Evolutionary conservation across 345 rosid genomes (phyloP).

Genomic region (Euphorbia lathyris): DNA sequence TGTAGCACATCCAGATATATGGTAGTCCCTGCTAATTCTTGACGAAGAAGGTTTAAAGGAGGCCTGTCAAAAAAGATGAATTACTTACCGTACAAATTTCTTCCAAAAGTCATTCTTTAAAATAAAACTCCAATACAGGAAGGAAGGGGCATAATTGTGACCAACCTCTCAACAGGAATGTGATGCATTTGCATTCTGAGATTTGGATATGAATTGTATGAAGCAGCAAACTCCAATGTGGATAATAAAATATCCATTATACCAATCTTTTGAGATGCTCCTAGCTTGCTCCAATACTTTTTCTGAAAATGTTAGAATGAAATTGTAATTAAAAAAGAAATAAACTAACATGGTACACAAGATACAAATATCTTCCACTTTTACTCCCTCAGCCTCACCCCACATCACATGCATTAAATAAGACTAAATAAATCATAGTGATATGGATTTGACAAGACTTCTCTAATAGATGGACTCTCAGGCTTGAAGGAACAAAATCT

Average conservation of each 20-base stretch:
- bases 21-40: slow-evolving; percentile 80
- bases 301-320: slow-evolving; percentile 48
- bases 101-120: slow-evolving; percentile 2
- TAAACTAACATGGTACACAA: neutral
- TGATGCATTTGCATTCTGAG: slow-evolving; percentile 82
- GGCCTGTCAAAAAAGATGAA: slow-evolving; percentile 55
- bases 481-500: neutral
- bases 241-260: slow-evolving; percentile 85
- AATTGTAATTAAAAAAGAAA: slow-evolving; percentile 7
- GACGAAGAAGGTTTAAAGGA: slow-evolving; percentile 88
- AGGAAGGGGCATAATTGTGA: neutral
- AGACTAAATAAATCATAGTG: neutral
- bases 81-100: slow-evolving; percentile 8
- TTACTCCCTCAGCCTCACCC: neutral
- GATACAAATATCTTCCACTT: neutral
- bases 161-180: slow-evolving; percentile 76
- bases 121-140: neutral
- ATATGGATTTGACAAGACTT: neutral
- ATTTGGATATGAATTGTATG: slow-evolving; percentile 80
- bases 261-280: slow-evolving; percentile 67
- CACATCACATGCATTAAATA: neutral
- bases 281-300: slow-evolving; percentile 88
- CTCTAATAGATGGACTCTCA: neutral
- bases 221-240: slow-evolving; percentile 83
- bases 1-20: slow-evolving; percentile 88